A percentile compares a stretch with the other conserved stretches of the same genome.
Conservation (phyloP, 73 alveolate species). For the Tetrahymena borealis region DNA sequence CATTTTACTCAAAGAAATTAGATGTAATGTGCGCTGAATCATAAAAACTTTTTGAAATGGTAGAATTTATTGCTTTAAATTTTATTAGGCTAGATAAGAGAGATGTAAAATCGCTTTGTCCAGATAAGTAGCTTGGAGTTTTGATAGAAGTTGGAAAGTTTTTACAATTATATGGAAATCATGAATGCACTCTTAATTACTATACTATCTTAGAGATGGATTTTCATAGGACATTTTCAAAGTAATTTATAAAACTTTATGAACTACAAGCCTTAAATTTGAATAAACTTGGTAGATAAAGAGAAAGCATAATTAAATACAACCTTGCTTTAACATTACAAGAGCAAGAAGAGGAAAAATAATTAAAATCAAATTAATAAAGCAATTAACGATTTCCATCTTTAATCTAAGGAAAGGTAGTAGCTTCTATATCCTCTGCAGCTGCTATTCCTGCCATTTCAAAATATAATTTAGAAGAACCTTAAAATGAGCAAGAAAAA, state of each 20-base stretch:
- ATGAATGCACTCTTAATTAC: not conserved
- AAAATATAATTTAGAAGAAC: not conserved
- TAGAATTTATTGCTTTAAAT: not conserved
- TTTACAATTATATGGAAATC: not conserved
- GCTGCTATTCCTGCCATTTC: not conserved
- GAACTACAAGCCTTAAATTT: not conserved
- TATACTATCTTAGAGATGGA: not conserved
- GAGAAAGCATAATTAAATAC: not conserved
- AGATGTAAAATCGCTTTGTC: not conserved
- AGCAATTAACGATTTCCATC: too few species aligned
- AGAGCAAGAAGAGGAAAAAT: not conserved
- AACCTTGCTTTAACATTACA: not conserved
- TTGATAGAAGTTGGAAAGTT: not conserved
- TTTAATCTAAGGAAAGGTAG: not conserved
- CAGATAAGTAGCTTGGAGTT: not conserved
- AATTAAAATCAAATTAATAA: too few species aligned
- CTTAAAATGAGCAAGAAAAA: not conserved
- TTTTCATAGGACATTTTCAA: not conserved
- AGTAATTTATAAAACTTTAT: not conserved
- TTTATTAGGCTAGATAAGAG: not conserved
- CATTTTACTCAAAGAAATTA: not conserved
- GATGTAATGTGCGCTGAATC: not conserved
- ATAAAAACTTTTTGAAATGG: not conserved
- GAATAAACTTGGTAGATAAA: not conserved
- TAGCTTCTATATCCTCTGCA: not conserved